Conservation (phyloP, 495 filamentous ascomycete species). For the Halenospora varia region DNA sequence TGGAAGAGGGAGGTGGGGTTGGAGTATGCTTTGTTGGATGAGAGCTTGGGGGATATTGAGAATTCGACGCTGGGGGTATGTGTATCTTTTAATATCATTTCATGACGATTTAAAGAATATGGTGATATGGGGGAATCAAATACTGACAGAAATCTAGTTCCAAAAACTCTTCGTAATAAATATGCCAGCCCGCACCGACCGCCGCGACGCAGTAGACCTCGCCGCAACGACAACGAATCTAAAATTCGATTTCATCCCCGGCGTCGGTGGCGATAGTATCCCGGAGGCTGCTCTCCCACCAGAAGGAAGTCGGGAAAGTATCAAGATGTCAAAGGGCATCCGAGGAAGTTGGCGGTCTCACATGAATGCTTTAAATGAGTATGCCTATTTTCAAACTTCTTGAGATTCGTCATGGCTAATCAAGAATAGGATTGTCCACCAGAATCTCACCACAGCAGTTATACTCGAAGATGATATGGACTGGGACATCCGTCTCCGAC, state of each 20-base stretch:
- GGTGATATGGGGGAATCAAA: not conserved
- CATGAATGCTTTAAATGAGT: slow-evolving; percentile 39
- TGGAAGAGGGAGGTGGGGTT: not conserved
- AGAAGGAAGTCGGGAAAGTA: slow-evolving; percentile 10
- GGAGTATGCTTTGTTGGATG: not conserved
- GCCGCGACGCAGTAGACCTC: slow-evolving; percentile 55
- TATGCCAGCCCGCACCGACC: slow-evolving; percentile 55
- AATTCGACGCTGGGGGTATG: slow-evolving; percentile 32
- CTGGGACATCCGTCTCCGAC: slow-evolving; percentile 43
- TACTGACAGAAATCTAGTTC: slow-evolving; percentile 39
- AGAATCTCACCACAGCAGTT: slow-evolving; percentile 36
- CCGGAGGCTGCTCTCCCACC: slow-evolving; percentile 29
- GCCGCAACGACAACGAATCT: slow-evolving; percentile 49
- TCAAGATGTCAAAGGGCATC: slow-evolving; percentile 27
- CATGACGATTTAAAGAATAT: not conserved
- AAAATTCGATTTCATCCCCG: slow-evolving; percentile 51
- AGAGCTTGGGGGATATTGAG: not conserved
- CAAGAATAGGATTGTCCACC: slow-evolving; percentile 26
- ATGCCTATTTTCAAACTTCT: not conserved
- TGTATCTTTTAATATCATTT: not conserved
- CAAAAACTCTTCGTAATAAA: slow-evolving; percentile 59
- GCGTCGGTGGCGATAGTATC: slow-evolving; percentile 40
- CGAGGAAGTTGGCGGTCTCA: slow-evolving; percentile 44
- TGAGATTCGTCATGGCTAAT: not conserved
- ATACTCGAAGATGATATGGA: slow-evolving; percentile 49